Base-by-base conservation (phyloP, 2,329 filamentous ascomycete genomes). In the Penicillium janthinellum region DNA sequence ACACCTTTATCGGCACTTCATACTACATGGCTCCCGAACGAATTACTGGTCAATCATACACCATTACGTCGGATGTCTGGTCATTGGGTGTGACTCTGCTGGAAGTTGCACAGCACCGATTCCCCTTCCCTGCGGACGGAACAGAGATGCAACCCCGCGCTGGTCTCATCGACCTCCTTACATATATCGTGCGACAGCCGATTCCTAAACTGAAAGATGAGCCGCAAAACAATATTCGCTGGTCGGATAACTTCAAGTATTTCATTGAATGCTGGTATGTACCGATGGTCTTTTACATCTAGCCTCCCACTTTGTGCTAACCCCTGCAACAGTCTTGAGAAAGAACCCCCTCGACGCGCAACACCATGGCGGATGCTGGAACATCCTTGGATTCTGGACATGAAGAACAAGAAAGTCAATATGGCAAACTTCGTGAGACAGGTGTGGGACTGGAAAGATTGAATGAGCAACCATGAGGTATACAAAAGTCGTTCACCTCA, bases 21-120 rank as follows among this genome's bases (percentile, higher is more conserved):
- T 99, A 98, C 76, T 99, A 99, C 82, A 99, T 99, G 95, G 95
- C 95, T 4, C 95, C 95, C 0, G 95, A 99, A 77, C 90, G 95
- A 54, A 99, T 99, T 75, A 97, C 95, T 1, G 95, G 95, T 59
- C 92, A 98, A 80, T 94, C 90, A 52, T 99, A 99, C 78, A 99
- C 94, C 62, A 99, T 99, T 76, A 99, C 94, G 2, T 96, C 92
- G 7, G 95, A 99, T 70, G 95, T 99, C 58, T 99, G 95, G 95
- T 97, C 93, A 44, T 88, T 96, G 7, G 95, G 95, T 64, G 95
- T 99, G 56, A 98, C 95, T 1, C 80, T 99, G 52, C 87, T 99
- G n/a, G 95, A 99, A 80, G 95, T 99, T n/a, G 95, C 95, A 41
- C 95, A 99, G 75, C 93, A 99, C 77, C 89, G 95, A 56, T 99